Evolutionary conservation across 208 protist genomes (phyloP), one percentile per base, ranked within the genome.

Genomic region (Leishmania braziliensis): DNA sequence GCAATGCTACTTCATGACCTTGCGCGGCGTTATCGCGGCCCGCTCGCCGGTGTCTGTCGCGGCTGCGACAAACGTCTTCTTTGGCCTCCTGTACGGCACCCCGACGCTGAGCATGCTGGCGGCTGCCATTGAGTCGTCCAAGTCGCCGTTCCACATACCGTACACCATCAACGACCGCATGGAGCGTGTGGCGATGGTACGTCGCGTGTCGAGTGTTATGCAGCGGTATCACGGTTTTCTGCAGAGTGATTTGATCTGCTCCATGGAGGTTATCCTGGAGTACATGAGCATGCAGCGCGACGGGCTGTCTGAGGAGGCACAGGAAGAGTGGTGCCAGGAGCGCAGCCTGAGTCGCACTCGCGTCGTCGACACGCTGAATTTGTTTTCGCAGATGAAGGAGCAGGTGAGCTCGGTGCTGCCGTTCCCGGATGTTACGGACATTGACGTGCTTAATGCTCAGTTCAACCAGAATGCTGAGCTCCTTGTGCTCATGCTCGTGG

Each of bases 281-380:
- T 96, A 93, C 85, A 91, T 94, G 86, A 89, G 84, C 72, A 93
- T 94, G 93, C 90, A 94, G 82, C 85, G 86, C 65, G 87, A 91
- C 65, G 93, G 93, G 16, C 76, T 94, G n/a, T 95, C 91, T 3
- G 93, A 95, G 77, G 91, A 94, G 77, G 93, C 85, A 36, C 89
- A 94, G 81, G 88, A 90, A 77, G 75, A 88, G 76, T 96, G 93
- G 93, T 96, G 93, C 69, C 81, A 88, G 65, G 80, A 89, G 65
- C 90, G 89, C 48, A 88, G 80, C 71, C 53, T 95, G n/a, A 96
- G 90, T 82, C 90, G 89, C 20, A 89, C 86, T 29, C 91, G 93
- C 29, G 84, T 95, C 48, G 74, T 86, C 16, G 91, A 95, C 70
- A 94, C 87, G 33, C 72, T 95, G 39, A 88, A 91, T 78, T 77